Conservation (phyloP, 768 basidiomycete genomes). For the Russula lepida region DNA sequence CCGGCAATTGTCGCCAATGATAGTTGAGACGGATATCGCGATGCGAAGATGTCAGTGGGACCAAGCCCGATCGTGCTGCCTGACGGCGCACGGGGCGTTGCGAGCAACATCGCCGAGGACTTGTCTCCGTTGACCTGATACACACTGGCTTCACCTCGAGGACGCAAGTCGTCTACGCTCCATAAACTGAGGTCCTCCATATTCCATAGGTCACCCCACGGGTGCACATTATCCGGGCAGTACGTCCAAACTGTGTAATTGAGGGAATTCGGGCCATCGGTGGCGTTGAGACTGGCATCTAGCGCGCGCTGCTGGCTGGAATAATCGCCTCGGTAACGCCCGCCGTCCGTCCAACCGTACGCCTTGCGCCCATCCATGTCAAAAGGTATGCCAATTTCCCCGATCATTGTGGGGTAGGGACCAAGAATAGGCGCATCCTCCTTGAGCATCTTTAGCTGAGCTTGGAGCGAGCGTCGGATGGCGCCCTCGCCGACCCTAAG, state of each 20-base stretch:
- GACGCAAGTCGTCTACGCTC: slow-evolving; percentile 61
- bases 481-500: slow-evolving; percentile 75
- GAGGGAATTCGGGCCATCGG: slow-evolving; percentile 66
- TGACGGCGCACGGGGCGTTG: slow-evolving; percentile 22
- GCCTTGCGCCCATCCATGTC: slow-evolving; percentile 86
- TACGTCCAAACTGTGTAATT: slow-evolving; percentile 89
- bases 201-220: slow-evolving; percentile 97
- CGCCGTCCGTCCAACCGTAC: slow-evolving; percentile 69
- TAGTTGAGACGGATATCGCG: slow-evolving; percentile 29
- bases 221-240: slow-evolving; percentile 69
- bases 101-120: slow-evolving; percentile 36
- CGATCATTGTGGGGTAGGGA: slow-evolving; percentile 80
- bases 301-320: slow-evolving; percentile 72
- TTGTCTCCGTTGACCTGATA: slow-evolving; percentile 28
- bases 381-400: slow-evolving; percentile 92
- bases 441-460: slow-evolving; percentile 75
- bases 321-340: slow-evolving; percentile 70
- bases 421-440: slow-evolving; percentile 62
- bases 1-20: slow-evolving; percentile 31
- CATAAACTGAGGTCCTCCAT: slow-evolving; percentile 90
- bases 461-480: slow-evolving; percentile 73
- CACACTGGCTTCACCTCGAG: slow-evolving; percentile 22
- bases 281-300: slow-evolving; percentile 72
- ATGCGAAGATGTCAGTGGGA: not conserved
- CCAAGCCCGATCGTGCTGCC: slow-evolving; percentile 3